Conservation (phyloP, 176 grass and related monocot genomes). For the Eragrostis curvula region DNA sequence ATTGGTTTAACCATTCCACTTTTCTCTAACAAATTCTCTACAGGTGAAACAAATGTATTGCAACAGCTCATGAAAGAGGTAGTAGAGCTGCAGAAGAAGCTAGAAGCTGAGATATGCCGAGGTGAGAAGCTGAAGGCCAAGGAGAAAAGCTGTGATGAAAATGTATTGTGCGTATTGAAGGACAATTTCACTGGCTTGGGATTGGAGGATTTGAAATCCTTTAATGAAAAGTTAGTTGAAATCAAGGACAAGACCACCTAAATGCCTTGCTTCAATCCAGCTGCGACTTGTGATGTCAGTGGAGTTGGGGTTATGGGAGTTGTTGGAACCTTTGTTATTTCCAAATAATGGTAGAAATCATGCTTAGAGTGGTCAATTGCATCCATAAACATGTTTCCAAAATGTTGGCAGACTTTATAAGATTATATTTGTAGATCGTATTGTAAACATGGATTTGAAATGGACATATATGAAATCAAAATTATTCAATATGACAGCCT, state of each 20-base stretch:
- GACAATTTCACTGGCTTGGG: not conserved
- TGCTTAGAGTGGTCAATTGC: not conserved
- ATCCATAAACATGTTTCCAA: not conserved
- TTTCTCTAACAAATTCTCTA: not conserved
- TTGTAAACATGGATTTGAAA: slow-evolving; percentile 5
- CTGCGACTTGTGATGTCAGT: not conserved
- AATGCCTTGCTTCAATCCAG: not conserved
- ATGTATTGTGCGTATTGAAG: not conserved
- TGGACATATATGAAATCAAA: not conserved
- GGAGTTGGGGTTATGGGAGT: not conserved
- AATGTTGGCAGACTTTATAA: not conserved
- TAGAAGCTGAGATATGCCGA: not conserved
- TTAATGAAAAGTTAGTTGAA: not conserved
- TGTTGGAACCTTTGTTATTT: not conserved
- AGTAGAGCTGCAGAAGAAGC: not conserved
- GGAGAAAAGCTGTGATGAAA: not conserved
- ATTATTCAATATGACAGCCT: not conserved
- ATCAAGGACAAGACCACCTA: not conserved
- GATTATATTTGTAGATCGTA: not conserved
- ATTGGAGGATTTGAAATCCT: not conserved
- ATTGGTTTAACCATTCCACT: slow-evolving; percentile 19
- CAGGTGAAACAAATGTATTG: not conserved
- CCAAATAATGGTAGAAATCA: slow-evolving; percentile 11
- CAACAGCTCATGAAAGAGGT: not conserved
- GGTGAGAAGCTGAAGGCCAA: not conserved